Percentiles rank a stretch among this genome's conserved stretches.
These are phyloP conservation scores for Boletus rufocinnamomeus DNA, from an alignment of 768 basidiomycete genomes.

Conservation along the genomic window DNA sequence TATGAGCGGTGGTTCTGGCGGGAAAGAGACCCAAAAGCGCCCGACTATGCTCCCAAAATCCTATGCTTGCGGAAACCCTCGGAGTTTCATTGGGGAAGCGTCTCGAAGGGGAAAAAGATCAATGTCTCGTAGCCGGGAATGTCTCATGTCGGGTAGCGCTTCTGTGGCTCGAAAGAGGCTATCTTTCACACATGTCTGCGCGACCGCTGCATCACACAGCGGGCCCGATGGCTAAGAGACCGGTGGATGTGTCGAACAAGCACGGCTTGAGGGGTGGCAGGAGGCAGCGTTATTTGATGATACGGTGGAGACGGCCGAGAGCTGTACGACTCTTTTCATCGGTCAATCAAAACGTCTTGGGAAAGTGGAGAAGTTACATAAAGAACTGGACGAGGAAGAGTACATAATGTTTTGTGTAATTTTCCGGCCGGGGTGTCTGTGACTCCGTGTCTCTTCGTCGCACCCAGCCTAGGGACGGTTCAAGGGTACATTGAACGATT, in stretches of 20 bases:
- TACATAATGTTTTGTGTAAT: conserved; percentile 24
- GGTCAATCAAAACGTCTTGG: conserved; percentile 17
- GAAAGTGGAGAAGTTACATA: conserved; percentile 33
- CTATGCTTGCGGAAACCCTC: neutral
- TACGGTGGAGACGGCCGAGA: neutral
- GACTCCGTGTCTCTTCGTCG: conserved; percentile 3
- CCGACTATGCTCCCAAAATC: neutral
- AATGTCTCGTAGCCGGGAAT: neutral
- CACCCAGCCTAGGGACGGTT: neutral
- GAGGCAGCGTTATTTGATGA: conserved; percentile 5
- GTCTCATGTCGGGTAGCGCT: neutral
- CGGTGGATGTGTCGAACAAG: neutral
- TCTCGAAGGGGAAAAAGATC: neutral
- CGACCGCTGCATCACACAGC: neutral
- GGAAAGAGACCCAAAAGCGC: neutral
- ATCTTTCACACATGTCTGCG: neutral
- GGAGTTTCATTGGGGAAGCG: neutral
- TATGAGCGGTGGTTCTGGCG: neutral
- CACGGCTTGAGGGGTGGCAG: neutral
- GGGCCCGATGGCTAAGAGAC: neutral
- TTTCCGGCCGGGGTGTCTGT: conserved; percentile 3
- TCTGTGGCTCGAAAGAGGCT: neutral
- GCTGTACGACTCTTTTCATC: neutral
- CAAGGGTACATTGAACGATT: neutral
- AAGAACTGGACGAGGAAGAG: conserved; percentile 11